phyloP scores from a whole-genome alignment of 208 protist genomes.

The Leishmania tarentolae region DNA sequence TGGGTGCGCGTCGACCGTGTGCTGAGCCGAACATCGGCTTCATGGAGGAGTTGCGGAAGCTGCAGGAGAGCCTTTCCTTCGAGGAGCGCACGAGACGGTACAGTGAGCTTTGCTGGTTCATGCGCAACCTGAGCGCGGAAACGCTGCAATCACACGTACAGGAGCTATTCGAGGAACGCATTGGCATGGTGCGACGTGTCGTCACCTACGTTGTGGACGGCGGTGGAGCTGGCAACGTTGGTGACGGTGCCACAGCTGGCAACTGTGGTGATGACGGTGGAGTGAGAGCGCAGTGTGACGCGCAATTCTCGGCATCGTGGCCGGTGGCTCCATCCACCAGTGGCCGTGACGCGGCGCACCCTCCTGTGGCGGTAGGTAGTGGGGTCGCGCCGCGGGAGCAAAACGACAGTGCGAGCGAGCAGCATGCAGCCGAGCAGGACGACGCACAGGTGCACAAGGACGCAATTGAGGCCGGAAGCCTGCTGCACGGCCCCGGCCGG shows the following conservation, averaged over 20 bases:
- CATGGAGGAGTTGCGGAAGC: constrained; percentile 66
- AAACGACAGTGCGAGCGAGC: not conserved
- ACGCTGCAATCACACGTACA: constrained; percentile 42
- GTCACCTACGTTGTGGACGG: constrained; percentile 38
- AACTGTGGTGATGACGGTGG: not conserved
- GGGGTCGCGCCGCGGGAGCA: not conserved
- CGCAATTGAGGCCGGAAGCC: not conserved
- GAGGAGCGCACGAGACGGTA: constrained; percentile 53
- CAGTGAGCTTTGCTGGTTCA: constrained; percentile 54
- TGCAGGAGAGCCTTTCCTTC: constrained; percentile 61
- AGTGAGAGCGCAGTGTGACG: not conserved
- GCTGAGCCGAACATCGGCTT: constrained; percentile 87
- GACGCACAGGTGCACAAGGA: not conserved
- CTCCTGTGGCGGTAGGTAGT: not conserved
- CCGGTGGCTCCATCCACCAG: not conserved
- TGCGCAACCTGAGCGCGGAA: constrained; percentile 45
- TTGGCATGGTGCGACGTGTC: constrained; percentile 75
- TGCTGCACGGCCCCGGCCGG: too few relatives aligned
- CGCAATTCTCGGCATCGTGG: not conserved
- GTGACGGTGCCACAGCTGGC: not conserved
- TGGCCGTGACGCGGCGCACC: not conserved
- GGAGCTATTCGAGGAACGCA: constrained; percentile 64
- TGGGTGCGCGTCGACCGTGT: constrained; percentile 48
- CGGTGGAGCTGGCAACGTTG: not conserved
- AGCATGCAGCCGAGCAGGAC: not conserved